Evolutionary conservation across 176 grass and related monocot genomes (phyloP).

Genomic region (Bolboschoenus planiculmis): DNA sequence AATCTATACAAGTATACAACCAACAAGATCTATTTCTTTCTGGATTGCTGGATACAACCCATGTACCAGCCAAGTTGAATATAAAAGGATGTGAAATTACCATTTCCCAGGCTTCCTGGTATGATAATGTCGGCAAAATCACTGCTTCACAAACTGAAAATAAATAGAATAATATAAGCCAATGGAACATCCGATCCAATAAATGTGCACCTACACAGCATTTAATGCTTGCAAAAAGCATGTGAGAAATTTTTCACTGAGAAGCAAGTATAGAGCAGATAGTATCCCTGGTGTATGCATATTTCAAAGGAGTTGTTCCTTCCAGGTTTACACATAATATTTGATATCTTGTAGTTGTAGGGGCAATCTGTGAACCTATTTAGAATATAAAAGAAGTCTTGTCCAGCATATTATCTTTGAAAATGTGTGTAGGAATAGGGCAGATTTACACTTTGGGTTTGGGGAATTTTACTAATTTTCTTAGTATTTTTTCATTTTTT

Average conservation of each 20-base stretch:
- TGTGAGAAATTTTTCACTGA: background rate
- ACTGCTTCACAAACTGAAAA: constrained; percentile 97
- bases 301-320: background rate
- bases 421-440: background rate
- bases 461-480: background rate
- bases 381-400: background rate
- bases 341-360: background rate
- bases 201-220: background rate
- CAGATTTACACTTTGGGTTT: background rate
- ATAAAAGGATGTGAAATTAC: constrained; percentile 44
- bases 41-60: background rate
- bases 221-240: background rate
- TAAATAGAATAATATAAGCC: constrained; percentile 5
- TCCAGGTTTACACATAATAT: background rate
- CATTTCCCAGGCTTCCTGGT: constrained; percentile 99
- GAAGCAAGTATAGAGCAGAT: background rate
- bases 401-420: background rate
- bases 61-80: background rate
- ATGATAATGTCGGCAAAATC: constrained; percentile 85
- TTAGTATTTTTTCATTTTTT: background rate
- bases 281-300: background rate
- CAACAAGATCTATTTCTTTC: background rate
- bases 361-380: background rate
- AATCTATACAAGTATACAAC: background rate
- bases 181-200: background rate